A percentile compares a stretch with the other conserved stretches of the same genome.
phyloP scores from a whole-genome alignment of 306 rosid species.

The Cucurbita moschata region DNA sequence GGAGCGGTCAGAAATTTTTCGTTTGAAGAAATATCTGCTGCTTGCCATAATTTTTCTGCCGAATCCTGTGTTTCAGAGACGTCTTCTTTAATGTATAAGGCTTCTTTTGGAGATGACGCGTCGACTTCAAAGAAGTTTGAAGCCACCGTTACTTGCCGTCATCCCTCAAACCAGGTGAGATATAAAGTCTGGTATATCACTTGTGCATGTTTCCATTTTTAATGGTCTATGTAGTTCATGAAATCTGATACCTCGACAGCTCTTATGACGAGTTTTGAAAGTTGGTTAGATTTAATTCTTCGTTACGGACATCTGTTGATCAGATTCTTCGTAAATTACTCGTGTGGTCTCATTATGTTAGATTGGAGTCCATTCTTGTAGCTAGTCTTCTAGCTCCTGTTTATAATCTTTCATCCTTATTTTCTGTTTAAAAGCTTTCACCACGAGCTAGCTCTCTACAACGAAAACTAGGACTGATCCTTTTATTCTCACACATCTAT shows the following conservation, averaged over 20 bases:
- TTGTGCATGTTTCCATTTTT: conserved; percentile 5
- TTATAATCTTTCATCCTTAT: neutral
- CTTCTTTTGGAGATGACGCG: conserved; percentile 76
- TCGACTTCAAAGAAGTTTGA: conserved; percentile 70
- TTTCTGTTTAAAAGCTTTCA: neutral
- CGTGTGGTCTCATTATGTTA: neutral
- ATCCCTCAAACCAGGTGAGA: conserved; percentile 65
- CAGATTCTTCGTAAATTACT: neutral
- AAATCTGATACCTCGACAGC: neutral
- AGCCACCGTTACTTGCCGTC: conserved; percentile 88
- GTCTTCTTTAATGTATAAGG: conserved; percentile 72
- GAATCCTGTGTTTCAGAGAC: conserved; percentile 76
- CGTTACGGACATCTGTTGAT: neutral
- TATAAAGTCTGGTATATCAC: neutral
- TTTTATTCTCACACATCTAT: neutral
- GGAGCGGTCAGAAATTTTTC: conserved; percentile 49
- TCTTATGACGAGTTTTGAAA: neutral
- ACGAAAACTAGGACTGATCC: neutral
- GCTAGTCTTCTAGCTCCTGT: neutral
- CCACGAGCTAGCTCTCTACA: neutral
- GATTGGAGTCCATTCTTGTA: neutral
- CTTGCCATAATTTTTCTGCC: conserved; percentile 74
- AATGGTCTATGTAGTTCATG: conserved; percentile 1
- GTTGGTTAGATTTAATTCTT: neutral
- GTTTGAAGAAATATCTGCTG: conserved; percentile 60